Conservation (phyloP, 202 grass and related monocot species). For the Setaria italica region DNA sequence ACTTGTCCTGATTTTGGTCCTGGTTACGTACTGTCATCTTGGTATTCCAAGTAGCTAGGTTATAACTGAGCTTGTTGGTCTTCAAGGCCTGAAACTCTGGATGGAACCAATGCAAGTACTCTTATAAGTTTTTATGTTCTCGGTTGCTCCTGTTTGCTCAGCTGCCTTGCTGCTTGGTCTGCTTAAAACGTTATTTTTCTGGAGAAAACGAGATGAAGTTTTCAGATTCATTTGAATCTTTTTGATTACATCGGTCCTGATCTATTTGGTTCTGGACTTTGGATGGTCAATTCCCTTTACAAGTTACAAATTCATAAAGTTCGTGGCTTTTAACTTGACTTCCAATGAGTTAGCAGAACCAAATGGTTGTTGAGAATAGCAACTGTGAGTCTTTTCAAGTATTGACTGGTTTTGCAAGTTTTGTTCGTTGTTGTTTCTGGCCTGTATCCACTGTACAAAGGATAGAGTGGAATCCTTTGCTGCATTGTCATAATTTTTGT, state of each 20-base stretch:
- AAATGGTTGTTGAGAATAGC: neutral
- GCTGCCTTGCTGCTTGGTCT: neutral
- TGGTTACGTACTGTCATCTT: neutral
- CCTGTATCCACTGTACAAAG: neutral
- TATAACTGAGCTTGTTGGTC: constrained; percentile 26
- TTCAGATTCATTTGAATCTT: neutral
- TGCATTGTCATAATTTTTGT: neutral
- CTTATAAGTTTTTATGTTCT: neutral
- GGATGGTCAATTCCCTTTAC: neutral
- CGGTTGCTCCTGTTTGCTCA: neutral
- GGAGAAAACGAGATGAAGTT: neutral
- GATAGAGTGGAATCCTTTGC: neutral
- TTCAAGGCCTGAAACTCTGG: constrained; percentile 37
- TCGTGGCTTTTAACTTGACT: neutral
- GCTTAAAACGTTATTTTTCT: neutral
- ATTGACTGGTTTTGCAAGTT: neutral
- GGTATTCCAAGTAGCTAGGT: constrained; percentile 37
- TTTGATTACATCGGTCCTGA: neutral
- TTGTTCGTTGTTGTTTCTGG: neutral
- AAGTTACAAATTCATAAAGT: neutral
- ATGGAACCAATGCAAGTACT: constrained; percentile 37
- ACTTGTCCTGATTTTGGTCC: constrained; percentile 2
- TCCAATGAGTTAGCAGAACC: neutral
- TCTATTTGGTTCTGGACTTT: neutral
- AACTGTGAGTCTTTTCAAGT: neutral